These are phyloP conservation scores for Naegleria gruberi DNA, from an alignment of 208 protist genomes.

Conservation along the genomic window DNA sequence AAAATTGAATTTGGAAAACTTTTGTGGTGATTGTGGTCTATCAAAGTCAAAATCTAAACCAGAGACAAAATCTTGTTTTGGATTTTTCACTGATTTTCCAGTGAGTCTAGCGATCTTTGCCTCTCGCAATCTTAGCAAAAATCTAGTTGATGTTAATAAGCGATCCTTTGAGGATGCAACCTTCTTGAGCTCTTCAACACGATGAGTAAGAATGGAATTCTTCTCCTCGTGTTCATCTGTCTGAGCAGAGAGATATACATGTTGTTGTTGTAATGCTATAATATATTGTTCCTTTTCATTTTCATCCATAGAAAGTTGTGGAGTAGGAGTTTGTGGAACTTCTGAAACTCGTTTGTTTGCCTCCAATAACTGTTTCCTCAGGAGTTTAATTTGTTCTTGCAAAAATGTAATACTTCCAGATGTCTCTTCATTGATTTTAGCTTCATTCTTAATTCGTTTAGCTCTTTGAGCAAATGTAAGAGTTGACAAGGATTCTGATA, in stretches of 20 bases:
- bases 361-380: not conserved
- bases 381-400: not conserved
- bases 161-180: not conserved
- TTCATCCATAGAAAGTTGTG: not conserved
- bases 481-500: not conserved
- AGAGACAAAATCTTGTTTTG: not conserved
- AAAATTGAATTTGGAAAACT: not conserved
- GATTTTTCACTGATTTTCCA: not conserved
- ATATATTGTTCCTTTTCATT: not conserved
- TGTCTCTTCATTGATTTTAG: slow-evolving; percentile 17
- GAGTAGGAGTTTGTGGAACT: not conserved
- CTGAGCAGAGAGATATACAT: not conserved
- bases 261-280: not conserved
- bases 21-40: not conserved
- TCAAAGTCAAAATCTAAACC: not conserved
- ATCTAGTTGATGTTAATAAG: not conserved
- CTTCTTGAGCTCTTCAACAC: not conserved
- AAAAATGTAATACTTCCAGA: not conserved
- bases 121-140: not conserved
- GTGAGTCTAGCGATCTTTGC: not conserved
- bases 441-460: slow-evolving; percentile 16
- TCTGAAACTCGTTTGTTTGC: not conserved
- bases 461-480: slow-evolving; percentile 14
- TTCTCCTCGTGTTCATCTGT: not conserved
- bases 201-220: not conserved